These are phyloP conservation scores for Candida tibetensis DNA, from an alignment of 805 yeast species.

Conservation along the genomic window DNA sequence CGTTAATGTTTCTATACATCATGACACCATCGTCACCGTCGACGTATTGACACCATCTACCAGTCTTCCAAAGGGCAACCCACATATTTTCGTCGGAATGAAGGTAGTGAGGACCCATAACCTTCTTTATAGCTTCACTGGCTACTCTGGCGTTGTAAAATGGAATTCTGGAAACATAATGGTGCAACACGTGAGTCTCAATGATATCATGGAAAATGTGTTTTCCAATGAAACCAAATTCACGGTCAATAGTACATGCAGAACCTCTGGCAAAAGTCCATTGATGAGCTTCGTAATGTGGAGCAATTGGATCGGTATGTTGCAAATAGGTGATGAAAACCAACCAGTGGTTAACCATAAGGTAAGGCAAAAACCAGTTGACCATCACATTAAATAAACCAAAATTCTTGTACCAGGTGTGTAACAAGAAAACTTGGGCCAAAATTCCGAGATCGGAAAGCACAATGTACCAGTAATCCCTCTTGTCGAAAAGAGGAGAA, in stretches of 20 bases:
- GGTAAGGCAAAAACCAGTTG: conserved; percentile 58
- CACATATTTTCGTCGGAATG: conserved; percentile 56
- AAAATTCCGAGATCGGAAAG: conserved; percentile 56
- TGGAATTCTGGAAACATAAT: conserved; percentile 54
- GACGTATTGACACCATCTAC: conserved; percentile 67
- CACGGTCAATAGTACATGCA: conserved; percentile 62
- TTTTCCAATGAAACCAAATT: conserved; percentile 58
- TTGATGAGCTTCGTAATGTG: conserved; percentile 53
- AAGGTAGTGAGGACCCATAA: conserved; percentile 52
- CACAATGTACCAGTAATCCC: conserved; percentile 54
- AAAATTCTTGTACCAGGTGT: conserved; percentile 48
- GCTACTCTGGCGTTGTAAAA: conserved; percentile 57
- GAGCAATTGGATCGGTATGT: conserved; percentile 59
- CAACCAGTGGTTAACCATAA: conserved; percentile 63
- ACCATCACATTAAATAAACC: conserved; percentile 51
- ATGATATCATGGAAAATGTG: conserved; percentile 57
- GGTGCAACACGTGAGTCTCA: conserved; percentile 58
- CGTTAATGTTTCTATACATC: conserved; percentile 63
- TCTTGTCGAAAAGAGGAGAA: conserved; percentile 52
- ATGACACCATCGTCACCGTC: conserved; percentile 64
- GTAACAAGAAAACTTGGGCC: conserved; percentile 42
- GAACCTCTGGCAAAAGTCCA: conserved; percentile 70
- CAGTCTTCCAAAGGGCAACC: conserved; percentile 52
- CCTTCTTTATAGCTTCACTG: conserved; percentile 48
- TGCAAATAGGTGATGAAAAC: conserved; percentile 62